Conservation (phyloP, 169 alveolate species). For the Cryptosporidium xiaoi region DNA sequence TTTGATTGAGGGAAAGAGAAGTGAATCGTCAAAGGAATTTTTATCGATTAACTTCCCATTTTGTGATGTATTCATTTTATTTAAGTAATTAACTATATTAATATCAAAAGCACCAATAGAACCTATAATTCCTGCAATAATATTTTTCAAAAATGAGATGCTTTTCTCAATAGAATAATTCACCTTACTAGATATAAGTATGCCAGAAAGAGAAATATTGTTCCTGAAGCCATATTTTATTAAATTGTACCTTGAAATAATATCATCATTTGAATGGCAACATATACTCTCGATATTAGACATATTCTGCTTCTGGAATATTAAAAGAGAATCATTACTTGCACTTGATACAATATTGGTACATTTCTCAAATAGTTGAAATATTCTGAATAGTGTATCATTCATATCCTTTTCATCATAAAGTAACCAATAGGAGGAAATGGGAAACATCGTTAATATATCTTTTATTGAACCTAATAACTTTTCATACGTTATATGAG, state of each 20-base stretch:
- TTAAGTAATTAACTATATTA: neutral
- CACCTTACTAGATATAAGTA: neutral
- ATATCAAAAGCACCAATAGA: conserved; percentile 46
- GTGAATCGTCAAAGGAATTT: neutral
- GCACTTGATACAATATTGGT: conserved; percentile 35
- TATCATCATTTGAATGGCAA: neutral
- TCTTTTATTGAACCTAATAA: conserved; percentile 62
- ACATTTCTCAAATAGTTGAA: conserved; percentile 11
- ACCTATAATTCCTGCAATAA: conserved; percentile 40
- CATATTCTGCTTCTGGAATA: conserved; percentile 3
- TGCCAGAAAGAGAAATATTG: neutral
- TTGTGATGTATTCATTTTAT: neutral
- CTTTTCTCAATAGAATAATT: conserved; percentile 34
- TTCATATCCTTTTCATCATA: conserved; percentile 13
- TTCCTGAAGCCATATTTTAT: neutral
- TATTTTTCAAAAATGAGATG: conserved; percentile 28
- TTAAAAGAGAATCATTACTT: conserved; percentile 34
- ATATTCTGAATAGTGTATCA: neutral
- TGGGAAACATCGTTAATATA: conserved; percentile 22
- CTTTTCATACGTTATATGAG: conserved; percentile 59
- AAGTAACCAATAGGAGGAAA: conserved; percentile 17
- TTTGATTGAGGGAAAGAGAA: conserved; percentile 8
- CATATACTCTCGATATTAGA: conserved; percentile 5
- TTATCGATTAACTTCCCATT: neutral
- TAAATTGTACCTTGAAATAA: conserved; percentile 22